Conservation (phyloP, 1,284 basidiomycete species). For the Puccinia triticina region DNA sequence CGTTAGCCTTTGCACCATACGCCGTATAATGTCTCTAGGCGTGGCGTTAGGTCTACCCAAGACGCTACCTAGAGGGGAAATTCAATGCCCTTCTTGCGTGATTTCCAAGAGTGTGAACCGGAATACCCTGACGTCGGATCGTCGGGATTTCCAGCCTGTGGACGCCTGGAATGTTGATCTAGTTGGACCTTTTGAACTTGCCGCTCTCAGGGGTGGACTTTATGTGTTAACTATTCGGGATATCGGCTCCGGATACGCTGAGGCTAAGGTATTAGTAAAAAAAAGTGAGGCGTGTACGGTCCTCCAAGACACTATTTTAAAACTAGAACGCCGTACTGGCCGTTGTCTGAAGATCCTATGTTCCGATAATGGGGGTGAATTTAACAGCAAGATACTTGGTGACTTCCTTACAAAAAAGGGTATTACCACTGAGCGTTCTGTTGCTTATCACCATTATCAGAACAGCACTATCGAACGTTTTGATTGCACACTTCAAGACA, state of each 20-base stretch:
- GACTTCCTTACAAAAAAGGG: too few species aligned
- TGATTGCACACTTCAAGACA: too few species aligned
- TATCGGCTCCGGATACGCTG: neutral
- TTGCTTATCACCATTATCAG: too few species aligned
- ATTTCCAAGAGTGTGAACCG: too few species aligned
- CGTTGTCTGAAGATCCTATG: neutral
- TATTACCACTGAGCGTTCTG: too few species aligned
- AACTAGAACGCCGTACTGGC: neutral
- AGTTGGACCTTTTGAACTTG: neutral
- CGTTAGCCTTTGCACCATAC: neutral
- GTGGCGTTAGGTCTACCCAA: neutral
- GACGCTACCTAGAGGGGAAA: neutral
- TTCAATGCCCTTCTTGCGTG: neutral
- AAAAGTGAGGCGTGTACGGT: too few species aligned
- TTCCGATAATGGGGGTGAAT: too few species aligned
- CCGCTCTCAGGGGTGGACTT: neutral
- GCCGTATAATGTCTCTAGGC: neutral
- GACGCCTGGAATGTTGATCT: neutral
- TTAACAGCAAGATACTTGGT: too few species aligned
- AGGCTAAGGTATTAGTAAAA: neutral
- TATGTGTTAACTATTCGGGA: constrained; percentile 18
- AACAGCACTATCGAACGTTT: too few species aligned
- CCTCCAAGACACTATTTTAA: neutral
- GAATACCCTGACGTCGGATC: too few species aligned
- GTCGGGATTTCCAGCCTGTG: too few species aligned